Evolutionary conservation across 371 early-diverging fungal species (phyloP).

Genomic region (Conidiobolus incongruus): DNA sequence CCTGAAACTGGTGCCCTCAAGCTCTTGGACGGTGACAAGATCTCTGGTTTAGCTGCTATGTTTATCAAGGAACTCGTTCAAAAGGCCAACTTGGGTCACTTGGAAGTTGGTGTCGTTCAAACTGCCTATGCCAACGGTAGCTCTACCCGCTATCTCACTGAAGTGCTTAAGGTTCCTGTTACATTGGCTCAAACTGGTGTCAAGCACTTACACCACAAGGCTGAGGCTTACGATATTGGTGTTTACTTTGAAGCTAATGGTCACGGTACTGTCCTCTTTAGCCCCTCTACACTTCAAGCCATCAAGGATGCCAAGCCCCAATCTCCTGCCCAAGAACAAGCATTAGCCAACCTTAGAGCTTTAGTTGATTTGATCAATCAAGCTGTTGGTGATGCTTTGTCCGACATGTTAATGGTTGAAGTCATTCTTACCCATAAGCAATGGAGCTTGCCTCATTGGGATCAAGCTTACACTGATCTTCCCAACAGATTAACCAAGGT

Average conservation of each 20-base stretch:
- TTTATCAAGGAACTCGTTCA: constrained; percentile 74
- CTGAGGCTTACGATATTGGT: constrained; percentile 91
- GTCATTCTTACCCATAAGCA: constrained; percentile 64
- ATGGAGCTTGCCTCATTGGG: constrained; percentile 72
- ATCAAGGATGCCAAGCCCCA: constrained; percentile 18
- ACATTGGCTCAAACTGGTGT: constrained; percentile 95
- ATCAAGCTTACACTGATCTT: constrained; percentile 78
- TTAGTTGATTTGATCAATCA: constrained; percentile 90
- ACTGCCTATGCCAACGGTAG: constrained; percentile 98
- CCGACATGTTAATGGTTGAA: constrained; percentile 92
- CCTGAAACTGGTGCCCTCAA: constrained; percentile 48
- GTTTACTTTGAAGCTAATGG: constrained; percentile 99
- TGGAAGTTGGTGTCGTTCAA: constrained; percentile 92
- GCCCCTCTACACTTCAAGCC: constrained; percentile 46
- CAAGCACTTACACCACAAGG: constrained; percentile 97
- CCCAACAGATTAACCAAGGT: constrained; percentile 91
- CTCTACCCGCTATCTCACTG: constrained; percentile 76
- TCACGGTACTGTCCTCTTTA: constrained; percentile 97
- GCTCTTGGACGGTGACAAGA: constrained; percentile 95
- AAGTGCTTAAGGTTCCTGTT: constrained; percentile 74
- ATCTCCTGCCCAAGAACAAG: constrained; percentile 50
- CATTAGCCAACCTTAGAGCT: constrained; percentile 48
- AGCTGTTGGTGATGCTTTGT: constrained; percentile 96
- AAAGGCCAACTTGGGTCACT: constrained; percentile 40
- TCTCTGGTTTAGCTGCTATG: constrained; percentile 78